Conservation (phyloP, 768 basidiomycete genomes). For the Kwoniella dendrophila region DNA sequence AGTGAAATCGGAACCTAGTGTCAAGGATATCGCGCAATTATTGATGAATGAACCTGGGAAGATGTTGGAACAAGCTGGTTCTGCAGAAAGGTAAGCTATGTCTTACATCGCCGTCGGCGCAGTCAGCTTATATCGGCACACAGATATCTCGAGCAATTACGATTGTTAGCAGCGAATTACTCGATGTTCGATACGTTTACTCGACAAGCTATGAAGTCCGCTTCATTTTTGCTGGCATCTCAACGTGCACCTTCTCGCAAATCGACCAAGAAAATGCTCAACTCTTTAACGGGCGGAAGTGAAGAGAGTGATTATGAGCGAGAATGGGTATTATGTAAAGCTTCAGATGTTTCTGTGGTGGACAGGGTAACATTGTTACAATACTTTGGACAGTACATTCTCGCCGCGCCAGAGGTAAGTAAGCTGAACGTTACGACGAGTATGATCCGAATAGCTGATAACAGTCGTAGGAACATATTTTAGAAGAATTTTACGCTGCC, state of each 20-base stretch:
- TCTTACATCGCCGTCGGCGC: conserved; percentile 61
- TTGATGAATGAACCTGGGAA: conserved; percentile 37
- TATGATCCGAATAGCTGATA: neutral
- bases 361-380: conserved; percentile 83
- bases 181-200: conserved; percentile 59
- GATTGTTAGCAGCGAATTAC: conserved; percentile 79
- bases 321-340: conserved; percentile 69
- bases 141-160: conserved; percentile 79
- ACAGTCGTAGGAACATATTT: conserved; percentile 78
- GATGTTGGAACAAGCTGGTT: conserved; percentile 46
- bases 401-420: conserved; percentile 56
- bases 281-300: conserved; percentile 4
- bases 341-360: conserved; percentile 72
- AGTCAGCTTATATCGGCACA: conserved; percentile 58
- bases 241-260: conserved; percentile 63
- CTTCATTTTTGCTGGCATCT: conserved; percentile 73
- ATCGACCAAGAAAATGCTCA: conserved; percentile 20
- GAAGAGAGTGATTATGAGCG: conserved; percentile 41
- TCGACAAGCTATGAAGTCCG: conserved; percentile 67
- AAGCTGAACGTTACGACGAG: neutral
- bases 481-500: conserved; percentile 81
- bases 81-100: conserved; percentile 41
- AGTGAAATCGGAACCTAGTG: conserved; percentile 80
- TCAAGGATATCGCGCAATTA: conserved; percentile 61
- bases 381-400: conserved; percentile 74